These are phyloP conservation scores for Pleurotus cornucopiae DNA, from an alignment of 768 basidiomycete genomes.

Conservation along the genomic window DNA sequence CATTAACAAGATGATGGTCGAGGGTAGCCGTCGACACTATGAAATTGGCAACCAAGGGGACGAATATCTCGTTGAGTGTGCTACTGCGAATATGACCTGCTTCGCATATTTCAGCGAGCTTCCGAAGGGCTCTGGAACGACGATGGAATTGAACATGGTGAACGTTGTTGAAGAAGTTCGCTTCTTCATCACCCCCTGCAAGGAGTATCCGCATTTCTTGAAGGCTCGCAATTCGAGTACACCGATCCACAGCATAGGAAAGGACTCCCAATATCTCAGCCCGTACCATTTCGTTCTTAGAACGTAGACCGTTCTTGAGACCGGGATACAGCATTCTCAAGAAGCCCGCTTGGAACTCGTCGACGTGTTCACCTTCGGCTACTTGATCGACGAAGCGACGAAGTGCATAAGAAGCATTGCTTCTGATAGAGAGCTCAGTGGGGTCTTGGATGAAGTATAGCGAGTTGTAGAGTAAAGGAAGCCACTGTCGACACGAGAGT, in stretches of 20 bases:
- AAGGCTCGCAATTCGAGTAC: slow-evolving; percentile 51
- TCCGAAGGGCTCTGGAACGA: slow-evolving; percentile 77
- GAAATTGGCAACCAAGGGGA: slow-evolving; percentile 85
- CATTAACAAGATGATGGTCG: slow-evolving; percentile 87
- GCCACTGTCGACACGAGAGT: slow-evolving; percentile 63
- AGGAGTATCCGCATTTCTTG: slow-evolving; percentile 81
- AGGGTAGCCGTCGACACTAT: slow-evolving; percentile 55
- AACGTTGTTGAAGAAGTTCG: slow-evolving; percentile 95
- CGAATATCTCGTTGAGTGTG: slow-evolving; percentile 75
- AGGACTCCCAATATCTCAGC: slow-evolving; percentile 79
- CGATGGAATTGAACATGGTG: slow-evolving; percentile 91
- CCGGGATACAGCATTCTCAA: slow-evolving; percentile 68
- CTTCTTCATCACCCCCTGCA: slow-evolving; percentile 87
- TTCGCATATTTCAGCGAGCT: slow-evolving; percentile 76
- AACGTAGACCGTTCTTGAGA: slow-evolving; percentile 73
- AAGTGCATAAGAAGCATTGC: slow-evolving; percentile 71
- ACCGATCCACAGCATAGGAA: slow-evolving; percentile 66
- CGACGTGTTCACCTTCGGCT: slow-evolving; percentile 27
- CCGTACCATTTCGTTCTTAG: slow-evolving; percentile 83
- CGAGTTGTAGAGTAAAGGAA: slow-evolving; percentile 79
- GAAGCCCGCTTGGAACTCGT: slow-evolving; percentile 53
- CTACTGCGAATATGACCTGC: slow-evolving; percentile 62
- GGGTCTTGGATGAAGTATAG: slow-evolving; percentile 86
- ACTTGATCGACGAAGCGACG: slow-evolving; percentile 73
- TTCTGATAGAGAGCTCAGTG: slow-evolving; percentile 82